phyloP scores from a whole-genome alignment of 768 basidiomycete species.

The Leccinum rimulosum region DNA sequence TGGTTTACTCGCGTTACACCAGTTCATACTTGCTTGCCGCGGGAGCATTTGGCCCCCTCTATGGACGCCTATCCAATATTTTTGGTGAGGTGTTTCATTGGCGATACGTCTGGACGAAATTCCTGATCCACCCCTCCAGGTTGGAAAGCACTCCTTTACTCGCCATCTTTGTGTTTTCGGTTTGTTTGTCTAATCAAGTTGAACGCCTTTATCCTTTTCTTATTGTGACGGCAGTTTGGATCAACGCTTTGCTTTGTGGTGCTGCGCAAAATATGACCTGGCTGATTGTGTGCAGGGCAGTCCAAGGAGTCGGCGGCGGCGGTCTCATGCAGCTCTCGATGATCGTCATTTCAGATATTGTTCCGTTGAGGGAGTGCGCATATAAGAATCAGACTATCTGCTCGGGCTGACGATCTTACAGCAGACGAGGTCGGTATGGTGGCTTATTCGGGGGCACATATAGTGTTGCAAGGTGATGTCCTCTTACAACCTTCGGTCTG shows the following conservation, averaged over 20 bases:
- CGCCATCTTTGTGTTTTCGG: slow-evolving; percentile 64
- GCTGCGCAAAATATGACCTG: slow-evolving; percentile 76
- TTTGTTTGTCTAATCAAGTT: slow-evolving; percentile 29
- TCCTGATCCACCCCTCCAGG: slow-evolving; percentile 31
- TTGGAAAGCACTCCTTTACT: slow-evolving; percentile 67
- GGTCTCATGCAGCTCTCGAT: slow-evolving; percentile 73
- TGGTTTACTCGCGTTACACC: background rate
- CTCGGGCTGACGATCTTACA: background rate
- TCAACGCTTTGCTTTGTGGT: slow-evolving; percentile 67
- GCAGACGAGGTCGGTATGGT: background rate
- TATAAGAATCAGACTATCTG: background rate
- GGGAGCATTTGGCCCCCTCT: slow-evolving; percentile 63
- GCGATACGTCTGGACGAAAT: background rate
- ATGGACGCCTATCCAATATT: slow-evolving; percentile 73
- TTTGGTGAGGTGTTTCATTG: slow-evolving; percentile 24
- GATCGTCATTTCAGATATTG: slow-evolving; percentile 81
- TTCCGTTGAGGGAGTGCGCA: slow-evolving; percentile 70
- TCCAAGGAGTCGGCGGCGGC: slow-evolving; percentile 83
- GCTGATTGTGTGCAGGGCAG: slow-evolving; percentile 71
- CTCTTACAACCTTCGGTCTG: slow-evolving; percentile 30
- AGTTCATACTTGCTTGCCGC: slow-evolving; percentile 75
- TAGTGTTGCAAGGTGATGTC: background rate
- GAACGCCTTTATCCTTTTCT: background rate
- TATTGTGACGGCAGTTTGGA: slow-evolving; percentile 53
- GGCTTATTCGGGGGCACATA: background rate